Evolutionary conservation across 2,329 filamentous ascomycete genomes (phyloP).

Genomic region (Pyrenochaeta sp.): DNA sequence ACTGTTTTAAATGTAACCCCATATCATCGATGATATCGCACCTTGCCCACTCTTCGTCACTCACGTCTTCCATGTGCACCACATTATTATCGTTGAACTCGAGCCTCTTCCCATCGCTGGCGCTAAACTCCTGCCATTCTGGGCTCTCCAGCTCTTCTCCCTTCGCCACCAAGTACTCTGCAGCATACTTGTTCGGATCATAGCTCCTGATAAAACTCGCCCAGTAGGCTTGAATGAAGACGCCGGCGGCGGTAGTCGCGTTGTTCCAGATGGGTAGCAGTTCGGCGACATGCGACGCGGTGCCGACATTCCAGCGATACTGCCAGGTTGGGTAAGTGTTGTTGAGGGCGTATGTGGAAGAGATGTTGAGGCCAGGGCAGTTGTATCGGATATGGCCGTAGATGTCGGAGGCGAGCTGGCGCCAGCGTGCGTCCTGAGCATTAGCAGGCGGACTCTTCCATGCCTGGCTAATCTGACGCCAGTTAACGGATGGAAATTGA

Average conservation of each 20-base stretch:
- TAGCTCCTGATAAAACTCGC: conserved; percentile 54
- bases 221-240: conserved; percentile 52
- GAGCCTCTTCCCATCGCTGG: conserved; percentile 29
- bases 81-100: conserved; percentile 37
- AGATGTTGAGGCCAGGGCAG: conserved; percentile 56
- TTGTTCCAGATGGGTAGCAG: conserved; percentile 50
- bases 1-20: conserved; percentile 42
- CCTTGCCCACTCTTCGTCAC: conserved; percentile 24
- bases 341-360: conserved; percentile 41
- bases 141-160: conserved; percentile 30
- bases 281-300: conserved; percentile 50
- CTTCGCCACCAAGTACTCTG: conserved; percentile 24
- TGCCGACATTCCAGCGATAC: conserved; percentile 59
- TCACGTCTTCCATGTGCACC: conserved; percentile 41
- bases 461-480: conserved; percentile 34
- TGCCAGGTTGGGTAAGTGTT: conserved; percentile 51
- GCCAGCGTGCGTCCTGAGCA: conserved; percentile 32
- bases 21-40: conserved; percentile 37
- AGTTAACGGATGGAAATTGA: conserved; percentile 48
- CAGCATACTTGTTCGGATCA: conserved; percentile 51
- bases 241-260: conserved; percentile 37
- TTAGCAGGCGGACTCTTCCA: conserved; percentile 43
- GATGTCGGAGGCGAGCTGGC: conserved; percentile 50
- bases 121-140: conserved; percentile 37
- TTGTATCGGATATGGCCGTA: conserved; percentile 61